A percentile compares a stretch with the other conserved stretches of the same genome.
phyloP scores from a whole-genome alignment of 192 early-diverging fungal genomes.

The Spinellus fusiger region DNA sequence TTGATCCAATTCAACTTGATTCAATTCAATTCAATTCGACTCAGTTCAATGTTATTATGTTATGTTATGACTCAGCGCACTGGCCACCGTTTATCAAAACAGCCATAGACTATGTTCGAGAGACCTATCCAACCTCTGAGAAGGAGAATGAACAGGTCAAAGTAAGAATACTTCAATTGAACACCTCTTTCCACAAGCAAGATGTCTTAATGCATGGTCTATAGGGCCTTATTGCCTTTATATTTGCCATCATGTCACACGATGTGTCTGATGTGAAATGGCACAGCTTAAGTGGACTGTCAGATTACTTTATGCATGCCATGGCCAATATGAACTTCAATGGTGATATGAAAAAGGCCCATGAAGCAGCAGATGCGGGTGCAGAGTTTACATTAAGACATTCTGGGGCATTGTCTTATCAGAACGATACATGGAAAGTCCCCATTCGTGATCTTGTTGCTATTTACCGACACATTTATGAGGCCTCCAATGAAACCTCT shows the following conservation, averaged over 20 bases:
- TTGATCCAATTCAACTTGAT: not conserved
- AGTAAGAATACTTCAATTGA: conserved; percentile 10
- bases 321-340: conserved; percentile 47
- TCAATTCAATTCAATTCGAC: not conserved
- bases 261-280: conserved; percentile 62
- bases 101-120: conserved; percentile 47
- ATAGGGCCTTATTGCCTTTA: conserved; percentile 53
- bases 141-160: conserved; percentile 35
- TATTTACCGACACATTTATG: conserved; percentile 52
- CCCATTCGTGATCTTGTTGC: conserved; percentile 57
- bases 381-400: conserved; percentile 60
- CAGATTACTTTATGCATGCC: conserved; percentile 51
- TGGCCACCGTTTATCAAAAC: conserved; percentile 64
- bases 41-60: not conserved
- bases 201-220: not conserved
- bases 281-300: conserved; percentile 53
- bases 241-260: conserved; percentile 64
- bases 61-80: conserved; percentile 40
- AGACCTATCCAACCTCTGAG: conserved; percentile 45
- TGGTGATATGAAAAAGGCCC: conserved; percentile 41
- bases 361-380: conserved; percentile 55
- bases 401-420: conserved; percentile 14
- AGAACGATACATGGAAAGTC: conserved; percentile 46
- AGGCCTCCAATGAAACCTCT: conserved; percentile 13
- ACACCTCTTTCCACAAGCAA: not conserved